Evolutionary conservation across 78 protist genomes (phyloP), one percentile per base, ranked within the genome.

Genomic region (Dictyostelium capitatum): DNA sequence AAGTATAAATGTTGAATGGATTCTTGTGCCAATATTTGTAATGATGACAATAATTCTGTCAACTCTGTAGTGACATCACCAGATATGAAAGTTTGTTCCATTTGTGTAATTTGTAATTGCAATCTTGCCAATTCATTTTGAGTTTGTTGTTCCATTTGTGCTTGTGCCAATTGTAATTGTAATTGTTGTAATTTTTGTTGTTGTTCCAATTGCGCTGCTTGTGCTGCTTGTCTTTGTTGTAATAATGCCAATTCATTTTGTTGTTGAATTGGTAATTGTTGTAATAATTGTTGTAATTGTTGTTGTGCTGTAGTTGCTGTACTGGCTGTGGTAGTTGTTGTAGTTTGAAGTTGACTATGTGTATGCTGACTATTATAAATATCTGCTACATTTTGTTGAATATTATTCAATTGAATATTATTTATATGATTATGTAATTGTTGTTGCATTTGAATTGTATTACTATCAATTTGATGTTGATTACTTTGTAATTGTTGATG

Each of bases 1-100:
- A 87, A 87, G 64, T 64, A 87, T 50, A 87, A 37, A 77, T 87
- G 83, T 64, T 56, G 83, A 48, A 50, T 41, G 3, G 93, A 87
- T 62, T 87, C 93, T 30, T 41, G 73, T 32, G 79, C 50, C 10
- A 87, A 37, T 7, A 41, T 87, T 32, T 62, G 64, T 3, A 87
- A 48, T 77, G 83, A 77, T 2, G 19, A 19, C 0, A 43, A 77
- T 17, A 87, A 30, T 19, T 87, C 93, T 6, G 23, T 77, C 28
- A 87, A 77, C 15, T 87, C 93, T 1, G 74, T 25, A 50, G 64
- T 82, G 2, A 77, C 1, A 65, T 87, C 93, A 1, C 43, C 79
- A 15, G 62, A 25, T 54, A 87, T 54, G 50, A 75, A 77, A 3
- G 28, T 48, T 54, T 59, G 41, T 28, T 80, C 57, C 80, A 28